Conservation (phyloP, 371 early-diverging fungal genomes). For the Mucor velutinosus region DNA sequence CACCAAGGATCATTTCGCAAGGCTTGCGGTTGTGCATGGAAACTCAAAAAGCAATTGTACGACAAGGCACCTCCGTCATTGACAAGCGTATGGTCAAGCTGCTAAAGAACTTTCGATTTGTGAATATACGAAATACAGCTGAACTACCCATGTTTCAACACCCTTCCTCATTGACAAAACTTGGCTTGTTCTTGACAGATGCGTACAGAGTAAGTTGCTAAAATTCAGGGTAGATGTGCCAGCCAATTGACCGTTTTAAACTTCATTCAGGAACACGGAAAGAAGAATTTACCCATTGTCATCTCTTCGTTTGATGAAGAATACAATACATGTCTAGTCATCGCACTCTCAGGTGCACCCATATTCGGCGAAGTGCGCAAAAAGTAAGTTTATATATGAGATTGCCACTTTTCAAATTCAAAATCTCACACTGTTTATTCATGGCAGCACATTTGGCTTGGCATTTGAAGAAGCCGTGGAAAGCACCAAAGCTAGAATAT, state of each 20-base stretch:
- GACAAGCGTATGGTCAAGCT: conserved; percentile 74
- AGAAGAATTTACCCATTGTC: conserved; percentile 65
- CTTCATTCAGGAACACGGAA: conserved; percentile 52
- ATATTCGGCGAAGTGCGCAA: conserved; percentile 63
- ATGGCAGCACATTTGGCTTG: conserved; percentile 66
- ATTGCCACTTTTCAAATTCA: neutral
- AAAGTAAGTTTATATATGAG: conserved; percentile 55
- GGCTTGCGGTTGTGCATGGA: conserved; percentile 78
- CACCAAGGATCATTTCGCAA: conserved; percentile 52
- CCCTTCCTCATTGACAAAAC: conserved; percentile 64
- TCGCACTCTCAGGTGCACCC: conserved; percentile 66
- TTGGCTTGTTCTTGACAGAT: conserved; percentile 79
- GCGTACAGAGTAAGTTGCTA: conserved; percentile 65
- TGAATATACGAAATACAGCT: conserved; percentile 64
- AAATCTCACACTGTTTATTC: neutral
- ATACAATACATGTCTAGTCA: conserved; percentile 64
- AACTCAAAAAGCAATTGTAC: conserved; percentile 74
- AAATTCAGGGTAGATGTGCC: neutral
- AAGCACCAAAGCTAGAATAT: conserved; percentile 53
- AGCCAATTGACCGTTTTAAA: neutral
- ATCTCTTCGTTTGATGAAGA: conserved; percentile 63
- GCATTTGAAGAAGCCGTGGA: conserved; percentile 72
- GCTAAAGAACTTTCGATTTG: conserved; percentile 70
- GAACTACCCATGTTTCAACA: conserved; percentile 62
- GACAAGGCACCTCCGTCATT: conserved; percentile 74